Evolutionary conservation across 129 eudicot genomes (phyloP), one percentile per base, ranked within the genome.

Genomic region (Saposhnikovia divaricata): DNA sequence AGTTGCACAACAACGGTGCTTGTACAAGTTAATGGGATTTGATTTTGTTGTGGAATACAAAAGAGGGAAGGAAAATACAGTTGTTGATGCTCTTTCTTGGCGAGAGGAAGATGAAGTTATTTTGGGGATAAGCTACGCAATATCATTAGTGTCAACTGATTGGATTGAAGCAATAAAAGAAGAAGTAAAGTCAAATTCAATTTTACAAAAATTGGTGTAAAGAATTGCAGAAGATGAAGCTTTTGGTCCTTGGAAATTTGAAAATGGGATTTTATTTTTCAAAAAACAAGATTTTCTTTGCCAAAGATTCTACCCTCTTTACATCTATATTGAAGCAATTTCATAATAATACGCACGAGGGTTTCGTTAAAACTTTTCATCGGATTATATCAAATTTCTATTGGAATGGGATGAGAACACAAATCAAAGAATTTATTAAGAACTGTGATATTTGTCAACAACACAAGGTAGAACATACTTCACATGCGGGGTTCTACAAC

Each of bases 401-500:
- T 19, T 57, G 66, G 66, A 57, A 16, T 0, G 66, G 66, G 4
- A 57, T 57, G 66, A 57, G 21, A 25, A 16, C 19, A 19, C 7
- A 19, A 15, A 57, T 57, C 2, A 57, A 57, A 6, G 66, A 57
- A 57, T 16, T 11, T 57, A 57, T 14, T 57, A 2, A 57, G 6
- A 14, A 16, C 19, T 57, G 66, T 16, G 66, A 57, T 16, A 19
- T 6, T 57, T 57, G 25, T 57, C 66, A 57, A 0, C 66, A 4
- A 5, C 6, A 57, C 4, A 57, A 57, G 6, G 19, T 14, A 7
- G 66, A 57, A 57, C 19, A 57, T 4, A 16, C 23, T 57, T 16
- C 66, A 57, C 66, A 1, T 14, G 66, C 28, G 19, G 80, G 80
- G 1, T 34, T 81, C 27, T 81, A 19, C 80, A 81, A 15, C 84